phyloP scores from a whole-genome alignment of 116 monocot genomes.

The Dioscorea cayenensis region DNA sequence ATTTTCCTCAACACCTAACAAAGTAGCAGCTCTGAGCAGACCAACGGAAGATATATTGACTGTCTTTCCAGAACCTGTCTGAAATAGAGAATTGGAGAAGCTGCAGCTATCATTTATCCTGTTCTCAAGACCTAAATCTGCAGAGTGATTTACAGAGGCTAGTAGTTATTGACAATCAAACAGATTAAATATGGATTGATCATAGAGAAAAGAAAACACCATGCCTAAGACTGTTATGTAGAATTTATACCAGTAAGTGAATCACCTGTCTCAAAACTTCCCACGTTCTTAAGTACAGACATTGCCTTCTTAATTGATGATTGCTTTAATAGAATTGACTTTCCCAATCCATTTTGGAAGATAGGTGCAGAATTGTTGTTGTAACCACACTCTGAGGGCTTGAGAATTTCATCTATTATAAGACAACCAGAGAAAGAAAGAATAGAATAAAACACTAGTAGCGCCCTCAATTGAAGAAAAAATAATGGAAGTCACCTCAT shows the following conservation, averaged over 20 bases:
- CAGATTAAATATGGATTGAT: not conserved
- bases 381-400: not conserved
- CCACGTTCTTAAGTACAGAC: slow-evolving; percentile 13
- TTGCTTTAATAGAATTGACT: slow-evolving; percentile 1
- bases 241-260: not conserved
- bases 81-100: slow-evolving; percentile 29
- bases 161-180: not conserved
- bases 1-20: slow-evolving; percentile 38
- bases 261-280: slow-evolving; percentile 2
- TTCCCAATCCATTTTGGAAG: slow-evolving; percentile 7
- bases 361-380: not conserved
- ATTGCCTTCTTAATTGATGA: slow-evolving; percentile 10
- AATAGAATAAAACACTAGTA: not conserved
- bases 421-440: not conserved
- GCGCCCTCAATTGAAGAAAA: not conserved
- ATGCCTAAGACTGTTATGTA: too few relatives aligned
- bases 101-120: not conserved
- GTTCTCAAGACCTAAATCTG: slow-evolving; percentile 7
- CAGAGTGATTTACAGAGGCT: slow-evolving; percentile 6
- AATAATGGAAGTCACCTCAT: not conserved
- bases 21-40: slow-evolving; percentile 30
- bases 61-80: slow-evolving; percentile 33
- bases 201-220: not conserved
- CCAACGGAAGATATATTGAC: slow-evolving; percentile 42
- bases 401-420: not conserved